phyloP scores from a whole-genome alignment of 192 early-diverging fungal species.

The Entomortierella beljakovae region DNA sequence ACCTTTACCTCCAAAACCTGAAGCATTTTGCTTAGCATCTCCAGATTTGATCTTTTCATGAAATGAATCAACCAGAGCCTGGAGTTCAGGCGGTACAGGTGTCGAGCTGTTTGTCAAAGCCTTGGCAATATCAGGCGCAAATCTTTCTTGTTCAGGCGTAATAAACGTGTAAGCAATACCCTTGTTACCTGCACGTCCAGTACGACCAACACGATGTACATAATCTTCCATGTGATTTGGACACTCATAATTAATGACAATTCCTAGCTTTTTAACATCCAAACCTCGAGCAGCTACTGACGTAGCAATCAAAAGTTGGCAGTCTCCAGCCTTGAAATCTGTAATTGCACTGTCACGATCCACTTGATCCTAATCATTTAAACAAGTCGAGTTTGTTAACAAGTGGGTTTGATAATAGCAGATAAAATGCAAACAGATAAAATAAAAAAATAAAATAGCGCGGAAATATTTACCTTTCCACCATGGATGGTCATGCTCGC shows the following conservation, averaged over 20 bases:
- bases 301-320: slow-evolving; percentile 94
- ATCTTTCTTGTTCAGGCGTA: slow-evolving; percentile 93
- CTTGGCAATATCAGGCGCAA: slow-evolving; percentile 91
- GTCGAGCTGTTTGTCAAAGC: slow-evolving; percentile 85
- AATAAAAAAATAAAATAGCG: too few species aligned
- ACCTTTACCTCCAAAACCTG: slow-evolving; percentile 97
- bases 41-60: slow-evolving; percentile 85
- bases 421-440: not conserved
- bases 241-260: slow-evolving; percentile 97
- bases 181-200: slow-evolving; percentile 97
- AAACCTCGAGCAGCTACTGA: slow-evolving; percentile 96
- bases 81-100: slow-evolving; percentile 80
- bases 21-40: slow-evolving; percentile 72
- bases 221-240: slow-evolving; percentile 99
- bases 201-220: slow-evolving; percentile 98
- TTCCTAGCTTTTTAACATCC: slow-evolving; percentile 93
- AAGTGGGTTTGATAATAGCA: not conserved
- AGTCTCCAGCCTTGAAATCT: slow-evolving; percentile 94
- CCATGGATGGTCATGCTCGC: slow-evolving; percentile 93
- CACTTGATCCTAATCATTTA: slow-evolving; percentile 72
- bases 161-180: slow-evolving; percentile 98
- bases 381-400: not conserved
- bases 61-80: slow-evolving; percentile 81
- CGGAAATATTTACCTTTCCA: slow-evolving; percentile 75
- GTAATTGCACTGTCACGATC: slow-evolving; percentile 92